Base-by-base conservation (phyloP, 208 protist species). In the Sergeia podlipaevii region DNA sequence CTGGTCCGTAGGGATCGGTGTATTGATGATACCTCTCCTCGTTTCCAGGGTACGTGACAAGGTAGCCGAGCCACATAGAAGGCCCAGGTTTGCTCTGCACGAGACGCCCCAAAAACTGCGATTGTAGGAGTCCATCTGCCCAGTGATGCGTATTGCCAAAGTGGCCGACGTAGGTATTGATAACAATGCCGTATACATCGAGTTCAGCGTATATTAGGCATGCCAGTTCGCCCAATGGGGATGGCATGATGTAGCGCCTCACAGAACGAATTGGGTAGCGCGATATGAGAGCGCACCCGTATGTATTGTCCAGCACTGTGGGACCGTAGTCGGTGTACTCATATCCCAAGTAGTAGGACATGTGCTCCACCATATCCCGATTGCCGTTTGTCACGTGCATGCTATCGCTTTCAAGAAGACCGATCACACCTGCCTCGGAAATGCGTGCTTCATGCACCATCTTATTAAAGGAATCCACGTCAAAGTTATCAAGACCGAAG, bases 101-200 rank as follows among this genome's bases (percentile, higher is more conserved):
- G 4, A 92, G 48, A 26, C 66, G 44, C 3, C 71, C 73, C 17
- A 92, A 58, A 46, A 85, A 92, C 70, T 89, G 74, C 17, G 77
- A 89, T 61, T 89, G 84, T 49, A 92, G 63, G n/a, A 92, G 60
- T n/a, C 80, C 84, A 54, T 92, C 84, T 10, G 75, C 84, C 63
- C 67, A 82, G 69, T 92, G 84, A 58, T 89, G 71, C 10, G 84
- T 92, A 71, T 92, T 92, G 44, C 84, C 79, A 60, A 88, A 92
- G 75, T 89, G 84, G 15, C 74, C 74, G 11, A 92, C 79, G 56
- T 85, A 92, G 17, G 71, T 85, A 44, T 89, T 66, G 4, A 87
- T 49, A 15, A n/a, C 48, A 13, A 89, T 27, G 23, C 84, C 80
- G 49, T 71, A 81, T 10, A 92, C 67, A 48, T 92, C 84, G 1